phyloP scores from a whole-genome alignment of 805 yeast species.

The Torulaspora maleeae region DNA sequence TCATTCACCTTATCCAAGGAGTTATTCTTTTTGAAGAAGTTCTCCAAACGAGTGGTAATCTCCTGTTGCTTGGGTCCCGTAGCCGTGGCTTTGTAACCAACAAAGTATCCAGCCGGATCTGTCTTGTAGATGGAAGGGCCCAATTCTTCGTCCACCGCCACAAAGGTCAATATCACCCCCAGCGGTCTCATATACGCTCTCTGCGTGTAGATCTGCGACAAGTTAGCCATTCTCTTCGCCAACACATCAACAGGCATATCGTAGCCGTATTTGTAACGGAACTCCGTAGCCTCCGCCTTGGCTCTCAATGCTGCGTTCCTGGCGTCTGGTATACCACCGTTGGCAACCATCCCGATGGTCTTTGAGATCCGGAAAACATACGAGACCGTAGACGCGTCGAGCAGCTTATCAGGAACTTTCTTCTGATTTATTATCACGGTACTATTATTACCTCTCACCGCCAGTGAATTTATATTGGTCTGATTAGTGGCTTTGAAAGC shows the following conservation, averaged over 20 bases:
- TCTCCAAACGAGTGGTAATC: conserved; percentile 82
- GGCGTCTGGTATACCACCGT: conserved; percentile 96
- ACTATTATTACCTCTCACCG: conserved; percentile 78
- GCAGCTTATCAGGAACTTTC: conserved; percentile 90
- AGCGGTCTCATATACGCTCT: conserved; percentile 98
- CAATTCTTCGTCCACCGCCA: conserved; percentile 79
- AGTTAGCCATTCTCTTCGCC: conserved; percentile 92
- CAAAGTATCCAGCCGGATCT: conserved; percentile 96
- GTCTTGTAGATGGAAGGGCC: conserved; percentile 91
- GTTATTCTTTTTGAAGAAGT: conserved; percentile 68
- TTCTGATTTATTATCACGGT: conserved; percentile 90
- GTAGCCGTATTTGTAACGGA: conserved; percentile 88
- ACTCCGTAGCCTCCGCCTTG: conserved; percentile 92
- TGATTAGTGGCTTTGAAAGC: conserved; percentile 96
- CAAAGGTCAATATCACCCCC: conserved; percentile 87
- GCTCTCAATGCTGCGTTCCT: conserved; percentile 87
- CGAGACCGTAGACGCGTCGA: conserved; percentile 82
- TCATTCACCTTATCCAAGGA: conserved; percentile 25
- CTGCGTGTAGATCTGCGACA: conserved; percentile 93
- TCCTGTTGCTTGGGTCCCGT: conserved; percentile 98
- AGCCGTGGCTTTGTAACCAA: conserved; percentile 86
- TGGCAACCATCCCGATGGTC: conserved; percentile 81
- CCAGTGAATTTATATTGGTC: conserved; percentile 84
- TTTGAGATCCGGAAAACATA: conserved; percentile 80
- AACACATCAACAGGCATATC: conserved; percentile 93